Conservation (phyloP, 768 basidiomycete species). For the Collybia mongolica region DNA sequence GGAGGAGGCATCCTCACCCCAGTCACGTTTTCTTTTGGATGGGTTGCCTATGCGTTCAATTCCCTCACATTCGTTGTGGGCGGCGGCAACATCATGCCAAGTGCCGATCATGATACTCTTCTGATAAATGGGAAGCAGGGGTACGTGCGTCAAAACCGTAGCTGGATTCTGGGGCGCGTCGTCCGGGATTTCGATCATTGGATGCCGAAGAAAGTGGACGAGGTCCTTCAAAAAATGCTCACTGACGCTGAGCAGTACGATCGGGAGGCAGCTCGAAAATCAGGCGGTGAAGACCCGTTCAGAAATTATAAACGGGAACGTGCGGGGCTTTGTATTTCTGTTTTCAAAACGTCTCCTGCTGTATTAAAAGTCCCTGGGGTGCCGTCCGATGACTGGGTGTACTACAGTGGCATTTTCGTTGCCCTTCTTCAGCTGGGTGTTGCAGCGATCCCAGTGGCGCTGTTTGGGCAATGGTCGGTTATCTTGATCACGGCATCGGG, state of each 20-base stretch:
- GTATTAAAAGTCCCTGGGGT: slow-evolving; percentile 11
- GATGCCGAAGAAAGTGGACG: slow-evolving; percentile 1
- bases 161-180: slow-evolving; percentile 27
- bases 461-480: slow-evolving; percentile 24
- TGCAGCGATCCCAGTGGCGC: slow-evolving; percentile 21
- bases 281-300: too few relatives aligned
- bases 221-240: slow-evolving; percentile 20
- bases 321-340: neutral
- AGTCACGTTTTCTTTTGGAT: slow-evolving; percentile 31
- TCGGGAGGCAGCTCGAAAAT: neutral
- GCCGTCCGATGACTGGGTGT: slow-evolving; percentile 25
- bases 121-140: slow-evolving; percentile 19
- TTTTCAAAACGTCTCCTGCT: neutral
- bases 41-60: slow-evolving; percentile 27
- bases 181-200: slow-evolving; percentile 21
- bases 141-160: slow-evolving; percentile 20
- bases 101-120: slow-evolving; percentile 18
- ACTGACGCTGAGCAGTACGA: slow-evolving; percentile 8
- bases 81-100: slow-evolving; percentile 22
- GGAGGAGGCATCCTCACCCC: slow-evolving; percentile 18
- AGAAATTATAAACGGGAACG: too few relatives aligned
- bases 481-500: slow-evolving; percentile 25
- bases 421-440: slow-evolving; percentile 26
- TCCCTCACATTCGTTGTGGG: slow-evolving; percentile 20
- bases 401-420: slow-evolving; percentile 18